phyloP scores from a whole-genome alignment of 805 yeast genomes.

The Suhomyces kilbournensis region DNA sequence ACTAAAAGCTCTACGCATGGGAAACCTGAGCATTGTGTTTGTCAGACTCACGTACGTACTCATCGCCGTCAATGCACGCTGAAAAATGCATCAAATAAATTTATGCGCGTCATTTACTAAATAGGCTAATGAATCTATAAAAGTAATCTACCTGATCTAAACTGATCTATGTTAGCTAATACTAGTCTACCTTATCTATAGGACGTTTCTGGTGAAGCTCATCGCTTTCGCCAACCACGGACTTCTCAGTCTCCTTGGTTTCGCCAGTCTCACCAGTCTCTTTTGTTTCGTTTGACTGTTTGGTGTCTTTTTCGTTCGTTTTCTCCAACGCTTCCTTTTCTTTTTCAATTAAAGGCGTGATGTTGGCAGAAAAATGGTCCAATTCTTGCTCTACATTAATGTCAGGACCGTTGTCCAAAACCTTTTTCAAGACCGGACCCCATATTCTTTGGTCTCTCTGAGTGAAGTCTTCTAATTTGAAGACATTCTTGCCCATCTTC shows the following conservation, averaged over 20 bases:
- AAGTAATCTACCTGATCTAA: constrained; percentile 13
- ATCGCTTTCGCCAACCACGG: neutral
- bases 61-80: neutral
- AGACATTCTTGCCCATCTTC: constrained; percentile 68
- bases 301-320: neutral
- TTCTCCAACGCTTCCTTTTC: constrained; percentile 7
- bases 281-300: neutral
- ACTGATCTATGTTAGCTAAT: constrained; percentile 6
- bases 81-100: neutral
- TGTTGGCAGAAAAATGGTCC: constrained; percentile 4
- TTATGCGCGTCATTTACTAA: neutral
- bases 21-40: neutral
- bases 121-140: constrained; percentile 17
- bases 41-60: neutral
- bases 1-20: constrained; percentile 1
- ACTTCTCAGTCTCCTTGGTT: neutral
- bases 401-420: constrained; percentile 40
- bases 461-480: constrained; percentile 64
- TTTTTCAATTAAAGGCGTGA: constrained; percentile 6
- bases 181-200: constrained; percentile 16
- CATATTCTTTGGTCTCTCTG: constrained; percentile 61
- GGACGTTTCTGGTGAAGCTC: constrained; percentile 17
- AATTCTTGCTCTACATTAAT: constrained; percentile 26
- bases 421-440: constrained; percentile 60
- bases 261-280: neutral